Evolutionary conservation across 2,329 filamentous ascomycete genomes (phyloP).

Genomic region (Exophiala sp.): DNA sequence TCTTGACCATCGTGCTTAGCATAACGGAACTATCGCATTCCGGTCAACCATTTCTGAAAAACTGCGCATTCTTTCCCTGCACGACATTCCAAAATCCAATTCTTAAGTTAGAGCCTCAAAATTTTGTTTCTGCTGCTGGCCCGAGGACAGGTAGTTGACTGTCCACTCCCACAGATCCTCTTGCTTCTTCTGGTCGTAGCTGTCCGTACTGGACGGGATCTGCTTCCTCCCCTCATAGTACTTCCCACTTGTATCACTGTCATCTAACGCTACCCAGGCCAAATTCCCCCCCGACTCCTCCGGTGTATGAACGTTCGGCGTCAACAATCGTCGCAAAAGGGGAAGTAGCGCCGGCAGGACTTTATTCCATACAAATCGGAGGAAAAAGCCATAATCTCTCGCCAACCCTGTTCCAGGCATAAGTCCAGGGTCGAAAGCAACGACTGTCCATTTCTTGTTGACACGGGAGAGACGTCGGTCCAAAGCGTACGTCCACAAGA

Average conservation of each 20-base stretch:
- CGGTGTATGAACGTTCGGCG: conserved; percentile 38
- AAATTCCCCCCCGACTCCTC: conserved; percentile 41
- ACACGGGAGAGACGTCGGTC: conserved; percentile 34
- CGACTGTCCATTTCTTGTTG: conserved; percentile 38
- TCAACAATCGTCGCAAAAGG: conserved; percentile 35
- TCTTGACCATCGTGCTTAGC: no score
- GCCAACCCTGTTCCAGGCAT: conserved; percentile 48
- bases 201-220: conserved; percentile 43
- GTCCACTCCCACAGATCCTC: conserved; percentile 53
- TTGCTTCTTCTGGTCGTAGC: conserved; percentile 45
- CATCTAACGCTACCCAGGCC: conserved; percentile 39
- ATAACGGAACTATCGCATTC: no score
- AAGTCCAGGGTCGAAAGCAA: conserved; percentile 46
- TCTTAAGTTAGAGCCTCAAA: conserved; percentile 21
- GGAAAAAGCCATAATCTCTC: conserved; percentile 32
- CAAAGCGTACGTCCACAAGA: conserved; percentile 49
- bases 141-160: conserved; percentile 33
- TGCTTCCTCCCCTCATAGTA: conserved; percentile 46
- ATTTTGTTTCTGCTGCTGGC: conserved; percentile 28
- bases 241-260: conserved; percentile 35
- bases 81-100: no score
- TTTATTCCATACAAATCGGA: conserved; percentile 35
- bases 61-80: no score
- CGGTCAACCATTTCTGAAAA: no score
- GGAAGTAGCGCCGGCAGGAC: conserved; percentile 38